Percentiles rank a stretch among this genome's conserved stretches.
Conservation (phyloP, 1,284 basidiomycete species). For the Fomitopsis schrenkii region DNA sequence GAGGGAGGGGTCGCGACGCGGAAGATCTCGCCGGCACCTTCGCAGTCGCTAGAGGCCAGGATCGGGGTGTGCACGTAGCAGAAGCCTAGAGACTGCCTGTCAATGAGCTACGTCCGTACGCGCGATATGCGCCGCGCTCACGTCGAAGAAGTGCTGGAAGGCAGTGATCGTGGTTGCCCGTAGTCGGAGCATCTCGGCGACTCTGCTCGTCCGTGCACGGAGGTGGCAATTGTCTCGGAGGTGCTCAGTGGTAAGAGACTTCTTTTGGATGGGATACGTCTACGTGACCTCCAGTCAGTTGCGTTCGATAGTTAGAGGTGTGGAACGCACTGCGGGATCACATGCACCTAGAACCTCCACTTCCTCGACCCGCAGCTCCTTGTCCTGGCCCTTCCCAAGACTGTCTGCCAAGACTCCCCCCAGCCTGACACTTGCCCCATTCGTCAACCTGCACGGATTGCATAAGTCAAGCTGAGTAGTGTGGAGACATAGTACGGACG, state of each 20-base stretch:
- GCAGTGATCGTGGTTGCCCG: conserved; percentile 55
- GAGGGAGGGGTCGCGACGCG: conserved; percentile 44
- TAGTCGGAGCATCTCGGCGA: conserved; percentile 72
- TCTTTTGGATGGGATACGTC: conserved; percentile 88
- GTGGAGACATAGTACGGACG: conserved; percentile 26
- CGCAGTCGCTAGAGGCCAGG: conserved; percentile 89
- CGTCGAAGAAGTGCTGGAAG: conserved; percentile 66
- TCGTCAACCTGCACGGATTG: conserved; percentile 46
- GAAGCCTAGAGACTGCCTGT: conserved; percentile 68
- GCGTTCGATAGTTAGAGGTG: neutral
- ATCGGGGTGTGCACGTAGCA: conserved; percentile 81
- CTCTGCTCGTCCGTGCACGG: conserved; percentile 70
- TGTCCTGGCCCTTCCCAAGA: conserved; percentile 64
- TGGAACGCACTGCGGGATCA: conserved; percentile 59
- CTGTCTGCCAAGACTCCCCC: conserved; percentile 64
- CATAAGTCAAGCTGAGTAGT: too few relatives aligned
- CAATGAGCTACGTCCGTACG: conserved; percentile 2
- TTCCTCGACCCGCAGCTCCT: conserved; percentile 70
- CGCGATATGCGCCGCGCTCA: conserved; percentile 28
- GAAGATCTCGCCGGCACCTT: conserved; percentile 97
- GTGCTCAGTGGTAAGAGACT: conserved; percentile 69
- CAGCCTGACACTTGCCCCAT: conserved; percentile 70
- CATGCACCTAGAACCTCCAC: conserved; percentile 71
- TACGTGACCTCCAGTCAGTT: conserved; percentile 23
- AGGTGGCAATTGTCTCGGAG: conserved; percentile 83